Percentiles rank a stretch among this genome's conserved stretches.
These are phyloP conservation scores for Plasmodium malariae DNA, from an alignment of 169 alveolate genomes.

Conservation along the genomic window DNA sequence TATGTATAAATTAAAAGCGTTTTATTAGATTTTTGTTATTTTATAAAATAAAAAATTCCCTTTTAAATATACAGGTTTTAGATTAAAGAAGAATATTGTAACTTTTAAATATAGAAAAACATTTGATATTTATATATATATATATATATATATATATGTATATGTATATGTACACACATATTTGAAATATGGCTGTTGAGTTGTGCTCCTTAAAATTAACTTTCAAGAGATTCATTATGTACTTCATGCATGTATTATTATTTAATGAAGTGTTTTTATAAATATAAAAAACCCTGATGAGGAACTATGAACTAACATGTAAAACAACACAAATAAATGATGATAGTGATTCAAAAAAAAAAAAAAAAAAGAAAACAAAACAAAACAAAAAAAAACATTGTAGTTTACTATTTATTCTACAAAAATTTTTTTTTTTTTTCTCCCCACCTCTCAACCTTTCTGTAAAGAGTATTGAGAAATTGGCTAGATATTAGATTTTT, in stretches of 20 bases:
- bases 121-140: no score
- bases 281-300: background rate
- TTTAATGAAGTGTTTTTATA: background rate
- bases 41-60: no score
- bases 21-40: no score
- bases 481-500: no score
- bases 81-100: background rate
- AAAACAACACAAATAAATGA: background rate
- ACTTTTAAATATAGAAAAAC: background rate
- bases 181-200: background rate
- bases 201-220: background rate
- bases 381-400: no score
- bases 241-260: background rate
- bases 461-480: no score
- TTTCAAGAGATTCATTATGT: background rate
- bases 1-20: background rate
- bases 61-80: background rate
- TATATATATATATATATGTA: no score
- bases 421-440: no score
- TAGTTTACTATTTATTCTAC: background rate
- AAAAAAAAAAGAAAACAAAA: no score
- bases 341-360: background rate
- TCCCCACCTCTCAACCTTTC: background rate
- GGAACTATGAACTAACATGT: background rate
- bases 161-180: background rate